These are phyloP conservation scores for Pythium brachiatum DNA, from an alignment of 352 stramenopile genomes.

Conservation along the genomic window DNA sequence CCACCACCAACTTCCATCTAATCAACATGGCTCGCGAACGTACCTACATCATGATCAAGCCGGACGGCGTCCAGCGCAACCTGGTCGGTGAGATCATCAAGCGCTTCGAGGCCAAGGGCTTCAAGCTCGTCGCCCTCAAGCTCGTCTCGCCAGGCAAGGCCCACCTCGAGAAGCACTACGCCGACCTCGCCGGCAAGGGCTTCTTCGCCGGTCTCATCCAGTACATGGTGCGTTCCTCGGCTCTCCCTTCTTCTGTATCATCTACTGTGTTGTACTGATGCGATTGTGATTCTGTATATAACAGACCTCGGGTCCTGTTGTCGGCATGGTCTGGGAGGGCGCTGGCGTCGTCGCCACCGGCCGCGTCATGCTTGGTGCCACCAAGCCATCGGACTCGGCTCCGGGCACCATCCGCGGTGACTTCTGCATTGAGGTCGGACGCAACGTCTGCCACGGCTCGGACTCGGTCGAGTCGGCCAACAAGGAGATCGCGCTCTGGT, in stretches of 20 bases:
- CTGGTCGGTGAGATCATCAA: slow-evolving; percentile 97
- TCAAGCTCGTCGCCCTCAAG: slow-evolving; percentile 97
- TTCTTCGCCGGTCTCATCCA: slow-evolving; percentile 95
- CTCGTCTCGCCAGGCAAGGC: slow-evolving; percentile 67
- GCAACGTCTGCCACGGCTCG: slow-evolving; percentile 97
- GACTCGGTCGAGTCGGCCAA: slow-evolving; percentile 97
- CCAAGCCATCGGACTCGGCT: slow-evolving; percentile 94
- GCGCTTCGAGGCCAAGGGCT: slow-evolving; percentile 97
- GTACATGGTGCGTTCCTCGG: slow-evolving; percentile 85
- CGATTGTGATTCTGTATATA: background rate
- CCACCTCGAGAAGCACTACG: slow-evolving; percentile 89
- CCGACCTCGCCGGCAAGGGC: slow-evolving; percentile 91
- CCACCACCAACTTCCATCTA: slow-evolving; percentile 1
- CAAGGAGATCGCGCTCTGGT: slow-evolving; percentile 98
- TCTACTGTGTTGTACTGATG: no score
- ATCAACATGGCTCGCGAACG: slow-evolving; percentile 54
- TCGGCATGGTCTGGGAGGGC: slow-evolving; percentile 95
- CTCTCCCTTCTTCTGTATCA: background rate
- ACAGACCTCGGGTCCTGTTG: slow-evolving; percentile 87
- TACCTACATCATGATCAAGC: slow-evolving; percentile 96
- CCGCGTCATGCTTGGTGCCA: slow-evolving; percentile 97
- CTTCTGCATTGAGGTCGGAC: slow-evolving; percentile 92
- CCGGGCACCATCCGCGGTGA: slow-evolving; percentile 97
- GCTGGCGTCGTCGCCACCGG: slow-evolving; percentile 91
- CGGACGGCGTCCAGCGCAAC: slow-evolving; percentile 95